These are phyloP conservation scores for Cornus suecica DNA, from an alignment of 148 eudicot species.

Conservation along the genomic window DNA sequence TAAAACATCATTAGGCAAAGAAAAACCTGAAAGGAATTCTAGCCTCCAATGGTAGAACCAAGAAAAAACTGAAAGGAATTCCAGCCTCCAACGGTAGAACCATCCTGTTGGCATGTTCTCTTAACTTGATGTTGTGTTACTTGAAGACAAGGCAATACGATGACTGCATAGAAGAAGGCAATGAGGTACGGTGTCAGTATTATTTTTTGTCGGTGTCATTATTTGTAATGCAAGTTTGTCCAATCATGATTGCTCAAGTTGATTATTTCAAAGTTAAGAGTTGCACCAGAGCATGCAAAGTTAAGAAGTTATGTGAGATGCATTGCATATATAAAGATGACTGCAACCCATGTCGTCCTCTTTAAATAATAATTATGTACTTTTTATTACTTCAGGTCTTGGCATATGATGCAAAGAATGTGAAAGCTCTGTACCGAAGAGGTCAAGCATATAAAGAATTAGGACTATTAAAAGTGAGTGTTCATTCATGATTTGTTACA, in stretches of 20 bases:
- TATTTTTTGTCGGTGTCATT: background rate
- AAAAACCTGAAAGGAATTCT: too few relatives aligned
- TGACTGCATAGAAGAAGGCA: slow-evolving; percentile 82
- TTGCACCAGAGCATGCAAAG: background rate
- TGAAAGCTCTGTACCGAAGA: slow-evolving; percentile 90
- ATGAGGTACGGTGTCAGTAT: slow-evolving; percentile 57
- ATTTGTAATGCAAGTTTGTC: background rate
- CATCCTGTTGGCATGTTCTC: slow-evolving; percentile 73
- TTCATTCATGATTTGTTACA: background rate
- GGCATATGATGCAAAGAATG: slow-evolving; percentile 67
- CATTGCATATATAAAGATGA: slow-evolving; percentile 3
- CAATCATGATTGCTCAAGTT: background rate
- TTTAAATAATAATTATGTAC: background rate
- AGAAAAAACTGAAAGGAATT: slow-evolving; percentile 64
- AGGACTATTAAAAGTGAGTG: slow-evolving; percentile 69
- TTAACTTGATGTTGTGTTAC: slow-evolving; percentile 96
- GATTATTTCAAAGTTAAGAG: background rate
- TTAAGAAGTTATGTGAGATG: background rate
- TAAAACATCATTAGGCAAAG: too few relatives aligned
- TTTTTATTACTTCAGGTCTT: slow-evolving; percentile 49
- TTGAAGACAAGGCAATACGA: slow-evolving; percentile 74
- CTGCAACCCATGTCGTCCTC: background rate
- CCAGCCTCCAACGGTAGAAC: slow-evolving; percentile 54
- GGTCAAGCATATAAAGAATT: slow-evolving; percentile 90
- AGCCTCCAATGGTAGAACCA: too few relatives aligned